Base-by-base conservation (phyloP, 352 stramenopile species). In the Phytophthora syringae region DNA sequence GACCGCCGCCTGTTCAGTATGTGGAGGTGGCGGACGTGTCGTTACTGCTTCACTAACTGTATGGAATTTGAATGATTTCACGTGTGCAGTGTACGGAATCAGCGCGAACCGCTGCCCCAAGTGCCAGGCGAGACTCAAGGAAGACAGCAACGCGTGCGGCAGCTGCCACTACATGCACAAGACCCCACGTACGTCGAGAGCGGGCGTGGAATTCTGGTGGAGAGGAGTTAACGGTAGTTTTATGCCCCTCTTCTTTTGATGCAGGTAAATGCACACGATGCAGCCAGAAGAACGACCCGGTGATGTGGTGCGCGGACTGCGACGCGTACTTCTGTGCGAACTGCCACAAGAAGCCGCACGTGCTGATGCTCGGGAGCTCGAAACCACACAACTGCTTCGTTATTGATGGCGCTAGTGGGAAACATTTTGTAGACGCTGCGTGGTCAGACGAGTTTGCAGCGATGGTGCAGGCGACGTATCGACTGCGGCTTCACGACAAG, bases 241-340 rank as follows among this genome's bases (percentile, higher is more conserved):
- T n/a, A 13, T 10, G 20, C n/a, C n/a, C n/a, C n/a, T n/a, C n/a
- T 32, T 53, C 20, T 1, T 53, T 63, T 27, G 15, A 30, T 63
- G 18, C 24, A 90, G 82, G 63, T 9, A 70, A 71, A 54, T 91
- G 82, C 54, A 67, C 47, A 30, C 63, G 76, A 11, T 91, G 82
- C 60, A 70, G 63, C 22, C 36, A 70, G 7, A 59, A 53, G 34
- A 59, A 65, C 20, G 60, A 67, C 20, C 78, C 71, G 1, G 72
- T 67, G 10, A 82, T 92, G 62, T 90, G 80, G 83, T 92, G 83
- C 43, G 79, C 59, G 24, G 83, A 90, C 27, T 92, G 83, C 40
- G 80, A 92, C 37, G 60, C 63, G 30, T 87, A 87, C 45, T 92
- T 88, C 50, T 92, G 83, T 49, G 71, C 63, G 9, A 43, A n/a